phyloP scores from a whole-genome alignment of 1,284 basidiomycete species.

The Coriolopsis trogii region DNA sequence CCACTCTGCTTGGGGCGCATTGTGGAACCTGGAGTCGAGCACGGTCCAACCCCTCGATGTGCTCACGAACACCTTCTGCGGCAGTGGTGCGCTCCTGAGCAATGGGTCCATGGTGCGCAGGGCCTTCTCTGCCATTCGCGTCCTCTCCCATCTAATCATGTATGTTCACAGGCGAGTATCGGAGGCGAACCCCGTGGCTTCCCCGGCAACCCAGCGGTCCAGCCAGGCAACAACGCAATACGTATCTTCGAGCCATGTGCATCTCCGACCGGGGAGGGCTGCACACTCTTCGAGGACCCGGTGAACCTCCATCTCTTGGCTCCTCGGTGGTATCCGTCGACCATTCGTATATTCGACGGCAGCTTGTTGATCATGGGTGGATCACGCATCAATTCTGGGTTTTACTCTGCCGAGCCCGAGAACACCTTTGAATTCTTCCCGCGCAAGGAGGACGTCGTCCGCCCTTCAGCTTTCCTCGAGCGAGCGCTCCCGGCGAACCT shows the following conservation, averaged over 20 bases:
- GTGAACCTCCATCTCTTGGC: slow-evolving; percentile 37
- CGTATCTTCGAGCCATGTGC: slow-evolving; percentile 43
- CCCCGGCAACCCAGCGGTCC: slow-evolving; percentile 36
- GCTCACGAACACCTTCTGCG: slow-evolving; percentile 72
- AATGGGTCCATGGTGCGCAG: slow-evolving; percentile 49
- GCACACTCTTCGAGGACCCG: slow-evolving; percentile 45
- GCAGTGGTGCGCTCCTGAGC: slow-evolving; percentile 53
- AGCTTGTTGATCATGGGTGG: slow-evolving; percentile 53
- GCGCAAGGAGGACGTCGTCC: slow-evolving; percentile 47
- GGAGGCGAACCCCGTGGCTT: slow-evolving; percentile 46
- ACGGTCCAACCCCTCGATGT: slow-evolving; percentile 59
- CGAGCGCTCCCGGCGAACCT: slow-evolving; percentile 64
- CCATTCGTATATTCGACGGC: slow-evolving; percentile 47
- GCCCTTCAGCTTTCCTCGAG: slow-evolving; percentile 53
- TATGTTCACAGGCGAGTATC: slow-evolving; percentile 42
- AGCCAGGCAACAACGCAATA: slow-evolving; percentile 31
- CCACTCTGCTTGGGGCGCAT: slow-evolving; percentile 69
- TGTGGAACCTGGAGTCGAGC: slow-evolving; percentile 46
- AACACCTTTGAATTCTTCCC: slow-evolving; percentile 76
- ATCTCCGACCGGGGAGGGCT: slow-evolving; percentile 39
- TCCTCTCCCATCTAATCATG: slow-evolving; percentile 1
- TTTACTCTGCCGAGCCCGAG: slow-evolving; percentile 66
- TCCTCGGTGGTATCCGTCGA: slow-evolving; percentile 47
- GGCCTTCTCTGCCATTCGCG: not conserved
- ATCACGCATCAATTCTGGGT: slow-evolving; percentile 70